A percentile compares a stretch with the other conserved stretches of the same genome.
Evolutionary conservation across 2,329 filamentous ascomycete genomes (phyloP).

Genomic region (Fusarium annulatum): DNA sequence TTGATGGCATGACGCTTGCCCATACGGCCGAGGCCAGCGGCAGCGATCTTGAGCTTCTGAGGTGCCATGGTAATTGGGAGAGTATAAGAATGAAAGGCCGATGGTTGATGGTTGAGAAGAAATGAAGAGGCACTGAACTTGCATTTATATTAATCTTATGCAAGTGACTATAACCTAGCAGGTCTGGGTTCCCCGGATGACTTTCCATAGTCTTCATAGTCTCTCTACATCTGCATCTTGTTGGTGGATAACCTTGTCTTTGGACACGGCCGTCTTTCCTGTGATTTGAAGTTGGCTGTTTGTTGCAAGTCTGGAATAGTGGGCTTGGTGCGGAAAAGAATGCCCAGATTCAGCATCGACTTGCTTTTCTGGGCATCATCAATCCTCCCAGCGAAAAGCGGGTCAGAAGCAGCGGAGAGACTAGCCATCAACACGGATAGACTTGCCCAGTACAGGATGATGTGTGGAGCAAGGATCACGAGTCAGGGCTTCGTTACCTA

Average conservation of each 20-base stretch:
- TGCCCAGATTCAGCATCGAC: background rate
- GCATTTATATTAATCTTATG: background rate
- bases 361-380: background rate
- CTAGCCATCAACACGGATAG: background rate
- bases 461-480: background rate
- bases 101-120: background rate
- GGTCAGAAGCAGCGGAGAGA: background rate
- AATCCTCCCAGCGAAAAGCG: background rate
- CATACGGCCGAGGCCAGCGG: slow-evolving; percentile 64
- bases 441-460: background rate
- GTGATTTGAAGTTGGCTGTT: background rate
- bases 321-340: background rate
- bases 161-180: background rate
- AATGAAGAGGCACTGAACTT: background rate
- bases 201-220: background rate
- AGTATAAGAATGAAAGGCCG: background rate
- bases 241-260: background rate
- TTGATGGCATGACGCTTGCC: slow-evolving; percentile 62
- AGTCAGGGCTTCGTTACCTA: background rate
- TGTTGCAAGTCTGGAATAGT: background rate
- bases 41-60: slow-evolving; percentile 56
- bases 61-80: slow-evolving; percentile 1
- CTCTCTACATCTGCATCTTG: background rate
- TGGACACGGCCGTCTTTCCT: background rate
- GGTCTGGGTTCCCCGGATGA: background rate